Evolutionary conservation across 1,139 yeast species (phyloP).

Genomic region (Blastobotrys apis): DNA sequence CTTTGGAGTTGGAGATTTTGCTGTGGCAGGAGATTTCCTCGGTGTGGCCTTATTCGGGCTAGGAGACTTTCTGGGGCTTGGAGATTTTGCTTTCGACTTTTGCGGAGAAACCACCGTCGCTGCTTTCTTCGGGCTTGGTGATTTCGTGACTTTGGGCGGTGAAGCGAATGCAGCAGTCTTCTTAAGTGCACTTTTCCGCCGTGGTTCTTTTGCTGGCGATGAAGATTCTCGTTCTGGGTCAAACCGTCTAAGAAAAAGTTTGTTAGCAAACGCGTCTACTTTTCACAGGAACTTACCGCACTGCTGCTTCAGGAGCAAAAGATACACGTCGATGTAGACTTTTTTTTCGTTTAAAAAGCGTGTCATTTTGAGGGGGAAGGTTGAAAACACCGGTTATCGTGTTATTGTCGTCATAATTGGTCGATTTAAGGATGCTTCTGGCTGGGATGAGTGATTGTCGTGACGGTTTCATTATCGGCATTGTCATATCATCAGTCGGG

Average conservation of each 20-base stretch:
- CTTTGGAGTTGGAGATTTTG: constrained; percentile 3
- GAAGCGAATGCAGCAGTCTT: constrained; percentile 7
- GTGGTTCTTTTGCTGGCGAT: constrained; percentile 10
- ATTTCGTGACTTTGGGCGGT: constrained; percentile 1
- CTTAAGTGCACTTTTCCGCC: constrained; percentile 10
- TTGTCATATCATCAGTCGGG: constrained; percentile 14
- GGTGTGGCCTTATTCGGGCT: neutral
- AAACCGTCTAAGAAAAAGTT: constrained; percentile 5
- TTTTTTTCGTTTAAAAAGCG: constrained; percentile 10
- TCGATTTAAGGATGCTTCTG: constrained; percentile 18
- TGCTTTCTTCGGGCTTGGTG: constrained; percentile 5
- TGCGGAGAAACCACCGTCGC: too few relatives aligned
- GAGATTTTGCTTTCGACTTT: neutral
- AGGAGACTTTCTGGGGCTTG: constrained; percentile 1
- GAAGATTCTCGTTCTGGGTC: constrained; percentile 11
- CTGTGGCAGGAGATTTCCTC: neutral
- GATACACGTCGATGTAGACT: constrained; percentile 14
- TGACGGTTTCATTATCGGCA: constrained; percentile 13
- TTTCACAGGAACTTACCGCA: constrained; percentile 10
- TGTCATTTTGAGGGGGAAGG: constrained; percentile 5
- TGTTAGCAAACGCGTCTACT: neutral
- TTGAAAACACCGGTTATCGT: constrained; percentile 16
- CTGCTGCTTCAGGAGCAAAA: constrained; percentile 17
- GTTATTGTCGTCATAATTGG: constrained; percentile 17
- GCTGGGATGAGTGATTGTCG: constrained; percentile 17